phyloP scores from a whole-genome alignment of 192 early-diverging fungal species.

The Coemansia sp. region DNA sequence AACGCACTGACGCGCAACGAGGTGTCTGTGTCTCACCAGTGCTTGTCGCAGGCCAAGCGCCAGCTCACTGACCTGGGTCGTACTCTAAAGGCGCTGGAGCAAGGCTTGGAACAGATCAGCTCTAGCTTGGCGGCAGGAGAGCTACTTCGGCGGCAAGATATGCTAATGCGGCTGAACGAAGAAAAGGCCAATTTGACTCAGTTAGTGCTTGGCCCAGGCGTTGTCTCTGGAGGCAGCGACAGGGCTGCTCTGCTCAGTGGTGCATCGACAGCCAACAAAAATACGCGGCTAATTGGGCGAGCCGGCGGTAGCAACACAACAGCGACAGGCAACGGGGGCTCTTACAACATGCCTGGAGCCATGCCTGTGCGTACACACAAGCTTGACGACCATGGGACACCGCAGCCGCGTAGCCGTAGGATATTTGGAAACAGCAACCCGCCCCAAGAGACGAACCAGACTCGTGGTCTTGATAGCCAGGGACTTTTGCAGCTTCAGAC shows the following conservation, averaged over 20 bases:
- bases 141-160: conserved; percentile 74
- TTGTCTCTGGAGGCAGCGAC: conserved; percentile 29
- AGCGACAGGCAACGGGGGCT: neutral
- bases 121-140: conserved; percentile 65
- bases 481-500: conserved; percentile 78
- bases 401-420: conserved; percentile 53
- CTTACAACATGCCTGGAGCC: conserved; percentile 32
- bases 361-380: conserved; percentile 24
- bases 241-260: conserved; percentile 37
- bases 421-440: conserved; percentile 72
- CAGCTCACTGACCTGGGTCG: conserved; percentile 61
- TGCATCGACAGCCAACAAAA: conserved; percentile 20
- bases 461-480: conserved; percentile 74
- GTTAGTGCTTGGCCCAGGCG: conserved; percentile 56
- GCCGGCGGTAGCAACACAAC: conserved; percentile 27
- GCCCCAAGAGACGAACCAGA: conserved; percentile 78
- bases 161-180: conserved; percentile 72
- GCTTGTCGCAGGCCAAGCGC: conserved; percentile 77
- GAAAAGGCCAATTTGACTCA: conserved; percentile 68
- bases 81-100: conserved; percentile 57
- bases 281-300: conserved; percentile 33
- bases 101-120: conserved; percentile 50
- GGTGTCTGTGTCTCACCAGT: conserved; percentile 76
- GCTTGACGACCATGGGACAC: conserved; percentile 26
- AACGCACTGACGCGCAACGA: conserved; percentile 74